phyloP scores from a whole-genome alignment of 163 green algal genomes.

The Trebouxiophyceae sp. region DNA sequence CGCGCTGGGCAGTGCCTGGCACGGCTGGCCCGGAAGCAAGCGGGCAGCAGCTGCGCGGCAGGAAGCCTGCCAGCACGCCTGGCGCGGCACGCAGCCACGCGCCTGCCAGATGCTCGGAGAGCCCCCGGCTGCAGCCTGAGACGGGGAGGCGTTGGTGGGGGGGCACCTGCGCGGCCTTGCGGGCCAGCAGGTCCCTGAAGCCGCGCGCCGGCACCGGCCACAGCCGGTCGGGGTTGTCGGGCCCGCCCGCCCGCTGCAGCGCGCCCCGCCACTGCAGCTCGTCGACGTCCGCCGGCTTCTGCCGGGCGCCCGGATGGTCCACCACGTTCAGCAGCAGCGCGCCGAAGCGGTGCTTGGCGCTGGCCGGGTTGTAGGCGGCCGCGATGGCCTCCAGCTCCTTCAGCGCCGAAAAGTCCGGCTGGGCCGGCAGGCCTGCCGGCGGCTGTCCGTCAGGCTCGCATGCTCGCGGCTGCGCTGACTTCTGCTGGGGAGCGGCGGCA shows the following conservation, averaged over 20 bases:
- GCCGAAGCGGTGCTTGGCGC: conserved; percentile 22
- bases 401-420: conserved; percentile 25
- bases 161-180: conserved; percentile 30
- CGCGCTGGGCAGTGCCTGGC: too few species aligned
- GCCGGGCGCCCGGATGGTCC: conserved; percentile 48
- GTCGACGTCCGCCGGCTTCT: conserved; percentile 49
- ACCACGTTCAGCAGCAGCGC: conserved; percentile 64
- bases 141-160: too few species aligned
- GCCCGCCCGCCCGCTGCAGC: conserved; percentile 38
- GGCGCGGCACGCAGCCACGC: too few species aligned
- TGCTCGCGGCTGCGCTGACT: too few species aligned
- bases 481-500: too few species aligned
- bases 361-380: conserved; percentile 17
- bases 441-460: too few species aligned
- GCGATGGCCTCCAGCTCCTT: conserved; percentile 33
- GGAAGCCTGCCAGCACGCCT: too few species aligned
- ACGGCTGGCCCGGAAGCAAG: too few species aligned
- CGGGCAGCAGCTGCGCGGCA: too few species aligned
- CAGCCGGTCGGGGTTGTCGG: conserved; percentile 52
- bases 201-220: conserved; percentile 60
- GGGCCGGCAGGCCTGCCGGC: too few species aligned
- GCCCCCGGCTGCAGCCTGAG: too few species aligned
- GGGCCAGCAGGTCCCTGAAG: conserved; percentile 55
- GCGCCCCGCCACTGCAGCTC: conserved; percentile 68
- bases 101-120: too few species aligned